Evolutionary conservation across 2,329 filamentous ascomycete genomes (phyloP), one percentile per base, ranked within the genome.

Genomic region (Exserohilum rostratum): DNA sequence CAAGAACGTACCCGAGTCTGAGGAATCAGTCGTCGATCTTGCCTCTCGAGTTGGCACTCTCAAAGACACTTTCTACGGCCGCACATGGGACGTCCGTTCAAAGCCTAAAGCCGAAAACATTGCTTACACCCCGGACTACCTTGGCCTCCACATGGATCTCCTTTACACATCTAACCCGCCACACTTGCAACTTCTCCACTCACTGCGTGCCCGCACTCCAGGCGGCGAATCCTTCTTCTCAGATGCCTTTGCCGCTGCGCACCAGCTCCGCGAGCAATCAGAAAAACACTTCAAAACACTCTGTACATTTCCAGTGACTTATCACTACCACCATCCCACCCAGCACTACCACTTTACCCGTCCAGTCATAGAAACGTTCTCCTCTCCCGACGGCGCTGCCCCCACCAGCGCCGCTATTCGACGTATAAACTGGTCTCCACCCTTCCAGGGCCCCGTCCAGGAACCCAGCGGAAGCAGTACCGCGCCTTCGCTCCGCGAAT

Each of bases 101-200:
- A 89, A 96, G 48, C 88, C 89, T 1, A 75, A 90, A 50, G 91
- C 93, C 20, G 92, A 93, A 70, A 98, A 98, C 71, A 90, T 97
- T 3, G 93, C 95, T 18, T 82, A 98, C 77, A 97, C 93, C 1
- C 88, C 84, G 68, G 83, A 88, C 44, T 88, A 87, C 68, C 85
- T 98, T 1, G 90, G 90, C 13, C 87, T 97, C 43, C 95, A 99
- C 77, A 95, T 96, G 85, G 95, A 98, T 72, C 83, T 98, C 35
- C 82, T 97, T 50, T 98, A 98, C 77, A 88, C 95, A 76, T 78
- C 83, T 12, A 85, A 90, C 46, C 87, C 90, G 2, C 93, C 93
- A 0, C 86, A 88, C 29, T 85, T 95, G 46, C 93, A 99, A 75
- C 80, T 98, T 20, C 85, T 98, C 3, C 95, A 98, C 77, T 97